Base-by-base conservation (phyloP, 768 basidiomycete genomes). In the Suillus cothurnatus region DNA sequence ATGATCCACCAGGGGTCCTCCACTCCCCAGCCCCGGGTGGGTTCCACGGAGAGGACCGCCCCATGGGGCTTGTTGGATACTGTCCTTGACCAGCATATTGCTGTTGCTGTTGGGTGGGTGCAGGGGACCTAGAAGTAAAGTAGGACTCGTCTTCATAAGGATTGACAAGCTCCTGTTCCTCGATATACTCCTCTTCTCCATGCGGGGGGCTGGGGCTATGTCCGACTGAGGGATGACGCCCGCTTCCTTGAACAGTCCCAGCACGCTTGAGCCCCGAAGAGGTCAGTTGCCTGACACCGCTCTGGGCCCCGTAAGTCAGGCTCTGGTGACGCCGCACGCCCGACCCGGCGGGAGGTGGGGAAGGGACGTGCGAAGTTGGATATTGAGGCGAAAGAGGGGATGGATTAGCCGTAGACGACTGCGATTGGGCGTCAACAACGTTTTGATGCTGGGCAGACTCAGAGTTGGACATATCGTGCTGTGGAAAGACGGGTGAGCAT, bases 251-350 rank as follows among this genome's bases (percentile, higher is more conserved):
- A 14, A 93, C 78, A 14, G 92, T 94, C 28, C 91, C 93, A 31
- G 91, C 86, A 65, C 93, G 89, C 73, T 87, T 91, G 65, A 94
- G 84, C 47, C 85, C 84, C 19, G 84, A 71, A 36, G 80, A 71
- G 15, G 81, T 77, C 71, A 87, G 85, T 56, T 80, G 80, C 61
- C 86, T 84, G 34, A 73, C 71, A 17, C 82, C 81, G 52, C 80
- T 81, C 52, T 80, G 84, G 21, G 87, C 83, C 34, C 90, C 88
- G 69, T 91, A 87, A 31, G 89, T 94, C 58, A 94, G 83, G 63
- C 90, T 92, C 64, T 90, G 89, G 74, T 94, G 91, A 64, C 93
- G 83, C 47, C 93, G 88, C 32, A 95, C 91, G 57, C 84, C 85
- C 0, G 89, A 85, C 53, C 78, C 84, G n/a, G 85, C 83, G 14